Percentiles rank a stretch among this genome's conserved stretches.
These are phyloP conservation scores for Ilyonectria sp. DNA, from an alignment of 2,329 filamentous ascomycete species.

Conservation along the genomic window DNA sequence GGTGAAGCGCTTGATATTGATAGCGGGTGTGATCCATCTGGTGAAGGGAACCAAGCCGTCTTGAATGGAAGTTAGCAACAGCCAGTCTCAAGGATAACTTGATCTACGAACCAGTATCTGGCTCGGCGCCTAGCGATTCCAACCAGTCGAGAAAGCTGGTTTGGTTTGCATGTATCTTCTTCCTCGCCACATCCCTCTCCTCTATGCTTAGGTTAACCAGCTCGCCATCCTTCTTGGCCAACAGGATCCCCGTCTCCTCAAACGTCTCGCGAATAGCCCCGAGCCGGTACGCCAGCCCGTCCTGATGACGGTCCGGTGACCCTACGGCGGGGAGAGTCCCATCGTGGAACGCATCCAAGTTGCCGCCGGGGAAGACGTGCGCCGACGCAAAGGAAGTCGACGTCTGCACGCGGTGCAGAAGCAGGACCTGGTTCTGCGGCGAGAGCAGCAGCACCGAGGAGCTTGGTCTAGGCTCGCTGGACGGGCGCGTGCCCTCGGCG, in stretches of 20 bases:
- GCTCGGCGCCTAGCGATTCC: constrained; percentile 66
- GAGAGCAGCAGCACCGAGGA: constrained; percentile 89
- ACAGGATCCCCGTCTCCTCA: constrained; percentile 91
- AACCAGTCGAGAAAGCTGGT: constrained; percentile 79
- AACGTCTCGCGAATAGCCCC: constrained; percentile 93
- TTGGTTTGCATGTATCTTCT: constrained; percentile 76
- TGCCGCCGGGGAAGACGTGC: constrained; percentile 95
- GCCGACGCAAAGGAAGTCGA: constrained; percentile 90
- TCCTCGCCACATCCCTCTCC: constrained; percentile 76
- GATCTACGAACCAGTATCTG: constrained; percentile 73
- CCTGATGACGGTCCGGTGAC: constrained; percentile 73
- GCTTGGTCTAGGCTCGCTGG: constrained; percentile 72
- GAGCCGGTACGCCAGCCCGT: constrained; percentile 81
- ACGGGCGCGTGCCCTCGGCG: constrained; percentile 43
- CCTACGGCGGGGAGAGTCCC: constrained; percentile 66
- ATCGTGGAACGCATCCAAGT: constrained; percentile 84
- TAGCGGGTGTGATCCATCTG: constrained; percentile 88
- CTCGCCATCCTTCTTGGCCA: constrained; percentile 71
- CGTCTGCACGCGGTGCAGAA: constrained; percentile 87
- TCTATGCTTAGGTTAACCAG: constrained; percentile 74
- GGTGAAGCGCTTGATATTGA: constrained; percentile 83
- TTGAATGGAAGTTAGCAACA: constrained; percentile 46
- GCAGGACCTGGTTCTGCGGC: constrained; percentile 86
- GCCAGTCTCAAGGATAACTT: background rate
- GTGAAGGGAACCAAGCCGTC: constrained; percentile 86